Conservation (phyloP, 2,329 filamentous ascomycete genomes). For the Cucurbitaria berberidis region DNA sequence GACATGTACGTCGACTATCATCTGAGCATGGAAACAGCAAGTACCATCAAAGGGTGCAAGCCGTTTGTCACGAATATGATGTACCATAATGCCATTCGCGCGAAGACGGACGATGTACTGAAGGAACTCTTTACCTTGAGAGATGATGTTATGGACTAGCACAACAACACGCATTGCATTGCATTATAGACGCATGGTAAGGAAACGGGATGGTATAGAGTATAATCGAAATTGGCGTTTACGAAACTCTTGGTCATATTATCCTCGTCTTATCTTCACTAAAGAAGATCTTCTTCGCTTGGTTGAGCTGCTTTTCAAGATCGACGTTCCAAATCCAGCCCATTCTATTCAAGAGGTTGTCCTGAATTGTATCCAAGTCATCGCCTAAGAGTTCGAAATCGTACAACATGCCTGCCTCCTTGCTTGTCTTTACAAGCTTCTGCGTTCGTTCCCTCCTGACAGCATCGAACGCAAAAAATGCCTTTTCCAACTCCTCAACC, state of each 20-base stretch:
- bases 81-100: conserved; percentile 83
- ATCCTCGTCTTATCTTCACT: conserved; percentile 12
- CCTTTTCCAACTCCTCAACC: conserved; percentile 42
- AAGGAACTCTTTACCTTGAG: conserved; percentile 76
- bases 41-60: conserved; percentile 75
- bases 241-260: no score
- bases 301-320: conserved; percentile 42
- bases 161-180: neutral
- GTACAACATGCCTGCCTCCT: conserved; percentile 47
- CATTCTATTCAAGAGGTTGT: conserved; percentile 41
- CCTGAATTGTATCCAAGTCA: conserved; percentile 48
- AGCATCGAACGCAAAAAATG: conserved; percentile 39
- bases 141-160: conserved; percentile 68
- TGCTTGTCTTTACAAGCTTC: conserved; percentile 37
- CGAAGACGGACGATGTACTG: conserved; percentile 76
- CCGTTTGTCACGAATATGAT: conserved; percentile 84
- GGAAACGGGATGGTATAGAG: no score
- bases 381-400: conserved; percentile 49
- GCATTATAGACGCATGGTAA: no score
- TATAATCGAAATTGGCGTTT: no score
- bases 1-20: conserved; percentile 92
- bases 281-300: conserved; percentile 38
- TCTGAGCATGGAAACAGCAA: conserved; percentile 74
- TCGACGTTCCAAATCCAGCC: conserved; percentile 52
- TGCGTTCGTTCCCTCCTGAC: conserved; percentile 37